Base-by-base conservation (phyloP, 2,329 filamentous ascomycete species). In the Stagonosporopsis tanaceti region DNA sequence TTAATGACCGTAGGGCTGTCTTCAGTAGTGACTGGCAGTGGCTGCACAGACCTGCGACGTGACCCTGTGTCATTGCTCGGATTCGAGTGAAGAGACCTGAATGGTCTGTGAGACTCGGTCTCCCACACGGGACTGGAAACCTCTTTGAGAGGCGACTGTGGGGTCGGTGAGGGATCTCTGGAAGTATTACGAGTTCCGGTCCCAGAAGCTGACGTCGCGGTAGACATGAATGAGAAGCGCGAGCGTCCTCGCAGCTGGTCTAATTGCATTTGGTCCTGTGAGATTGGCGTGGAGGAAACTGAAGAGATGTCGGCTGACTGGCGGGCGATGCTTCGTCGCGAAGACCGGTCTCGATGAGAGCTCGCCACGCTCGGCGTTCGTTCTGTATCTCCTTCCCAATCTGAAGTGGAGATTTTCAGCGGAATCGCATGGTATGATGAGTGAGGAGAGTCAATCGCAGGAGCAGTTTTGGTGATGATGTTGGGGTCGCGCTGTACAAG, bases 31-130 rank as follows among this genome's bases (percentile, higher is more conserved):
- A 72, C 66, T 2, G 74, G 74, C 15, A 77, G 60, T 37, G 72
- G 72, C 37, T 76, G 74, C 69, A 77, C 76, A 30, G 76, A 77
- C 61, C 76, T 67, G 37, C 76, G 68, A 17, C 75, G 70, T 53
- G 64, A 72, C 15, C 69, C 62, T 32, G 61, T 65, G 27, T 63
- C 53, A 30, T 63, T 69, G 47, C 57, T 72, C 8, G 74, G 75
- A 44, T 71, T 76, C 67, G 75, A 77, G 46, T 76, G 71, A 57
- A 76, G 75, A 35, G 75, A 76, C 40, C 69, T 76, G 50, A 76
- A 67, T 42, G 70, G 73, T 53, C 73, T 69, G 32, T 66, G 62
- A 35, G 70, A 64, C 34, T 76, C 73, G 24, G 65, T 30, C 2
- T 57, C 54, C 24, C 20, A n/a, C 6, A 40, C 32, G 17, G 54